Evolutionary conservation across 164 flowering plant species (phyloP), one percentile per base, ranked within the genome.

Genomic region (Stephania japonica): DNA sequence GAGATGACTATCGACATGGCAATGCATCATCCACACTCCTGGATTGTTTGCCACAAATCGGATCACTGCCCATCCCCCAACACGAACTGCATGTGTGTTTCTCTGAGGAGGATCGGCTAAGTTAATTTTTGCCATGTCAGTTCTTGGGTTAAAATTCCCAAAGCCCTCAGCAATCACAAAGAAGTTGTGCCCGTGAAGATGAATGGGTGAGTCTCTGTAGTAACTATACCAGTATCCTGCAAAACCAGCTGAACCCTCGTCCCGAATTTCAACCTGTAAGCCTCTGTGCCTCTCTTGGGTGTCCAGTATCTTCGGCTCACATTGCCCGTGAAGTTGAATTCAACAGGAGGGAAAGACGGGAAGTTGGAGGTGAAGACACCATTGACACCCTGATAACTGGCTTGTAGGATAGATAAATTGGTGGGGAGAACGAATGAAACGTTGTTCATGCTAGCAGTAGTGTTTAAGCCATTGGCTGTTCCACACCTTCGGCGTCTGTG

Each of bases 1-100:
- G 32, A 89, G 87, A 61, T 92, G 97, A 62, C 85, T 86, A 72
- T 92, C 97, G 79, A 90, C 75, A 76, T 92, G 97, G 74, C 97
- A 90, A 69, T 92, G 97, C 96, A 92, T 79, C 47, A 92, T 23
- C 97, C 97, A 92, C 27, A 79, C 87, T 89, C 95, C 98, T 78
- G 98, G 98, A 77, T 91, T 93, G 76, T 93, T 91, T 11, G 98
- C 98, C 23, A 79, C 79, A 63, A 90, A 93, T 18, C 89, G 85
- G 38, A 89, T 89, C 67, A 84, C 98, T 0, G 86, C 86, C 98
- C 98, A 91, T 42, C 98, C 97, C 12, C 89, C 90, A 1, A 86
- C 84, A 21, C 89, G 88, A 13, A 89, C 88, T 62, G 88, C 93
- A 27, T 90, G 80, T 7, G 98, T 91, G 66, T 94, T 94, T 75